phyloP scores from a whole-genome alignment of 495 filamentous ascomycete species.

The Cladorrhinum samala region DNA sequence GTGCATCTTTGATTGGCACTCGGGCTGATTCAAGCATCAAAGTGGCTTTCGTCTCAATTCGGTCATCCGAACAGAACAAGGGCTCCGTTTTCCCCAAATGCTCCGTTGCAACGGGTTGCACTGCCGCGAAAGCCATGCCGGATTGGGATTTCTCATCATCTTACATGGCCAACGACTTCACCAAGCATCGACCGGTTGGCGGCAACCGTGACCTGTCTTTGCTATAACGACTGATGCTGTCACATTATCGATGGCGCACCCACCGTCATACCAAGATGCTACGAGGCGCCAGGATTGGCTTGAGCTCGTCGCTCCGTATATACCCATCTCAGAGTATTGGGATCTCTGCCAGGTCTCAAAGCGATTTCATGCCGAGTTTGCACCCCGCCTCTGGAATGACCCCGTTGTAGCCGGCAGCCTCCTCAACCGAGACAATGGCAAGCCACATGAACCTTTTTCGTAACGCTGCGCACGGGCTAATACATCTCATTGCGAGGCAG shows the following conservation, averaged over 20 bases:
- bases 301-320: constrained; percentile 32
- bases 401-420: constrained; percentile 27
- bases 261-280: constrained; percentile 41
- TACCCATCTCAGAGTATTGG: constrained; percentile 28
- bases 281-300: constrained; percentile 39
- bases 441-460: constrained; percentile 5
- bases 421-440: constrained; percentile 32
- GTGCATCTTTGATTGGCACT: too few relatives aligned
- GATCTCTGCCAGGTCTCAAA: constrained; percentile 37
- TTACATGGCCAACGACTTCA: background rate
- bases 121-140: background rate
- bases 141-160: background rate
- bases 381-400: constrained; percentile 43
- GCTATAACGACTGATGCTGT: too few relatives aligned
- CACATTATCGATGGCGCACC: constrained; percentile 19
- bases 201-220: background rate
- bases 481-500: constrained; percentile 19
- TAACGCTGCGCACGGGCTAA: background rate
- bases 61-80: too few relatives aligned
- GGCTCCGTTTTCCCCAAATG: background rate
- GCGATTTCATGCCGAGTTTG: constrained; percentile 39
- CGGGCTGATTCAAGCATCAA: too few relatives aligned
- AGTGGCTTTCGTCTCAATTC: too few relatives aligned
- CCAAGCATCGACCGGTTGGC: background rate
- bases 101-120: background rate